Evolutionary conservation across 2,329 filamentous ascomycete species (phyloP).

Genomic region (Pseudogymnoascus sp.): DNA sequence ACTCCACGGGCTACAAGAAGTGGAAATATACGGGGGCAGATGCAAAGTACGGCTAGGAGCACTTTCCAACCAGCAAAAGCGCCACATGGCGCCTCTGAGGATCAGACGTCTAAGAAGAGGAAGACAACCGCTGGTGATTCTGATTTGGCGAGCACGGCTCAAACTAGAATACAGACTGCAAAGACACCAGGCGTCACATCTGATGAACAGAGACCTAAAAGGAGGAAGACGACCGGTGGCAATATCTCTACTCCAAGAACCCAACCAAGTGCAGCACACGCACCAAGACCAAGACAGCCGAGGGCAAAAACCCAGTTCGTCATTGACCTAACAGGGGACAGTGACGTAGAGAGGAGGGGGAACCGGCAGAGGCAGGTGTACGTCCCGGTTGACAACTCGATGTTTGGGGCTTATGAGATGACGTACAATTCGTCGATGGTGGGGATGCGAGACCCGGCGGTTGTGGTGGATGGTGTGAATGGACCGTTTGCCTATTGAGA

Average conservation of each 20-base stretch:
- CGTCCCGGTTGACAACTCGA: constrained; percentile 20
- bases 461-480: not conserved
- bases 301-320: not conserved
- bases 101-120: not conserved
- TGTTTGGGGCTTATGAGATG: constrained; percentile 17
- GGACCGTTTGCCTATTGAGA: not conserved
- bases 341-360: not conserved
- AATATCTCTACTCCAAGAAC: too few species aligned
- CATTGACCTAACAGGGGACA: not conserved
- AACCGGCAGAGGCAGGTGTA: constrained; percentile 8
- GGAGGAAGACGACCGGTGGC: not conserved
- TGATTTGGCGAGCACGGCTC: not conserved
- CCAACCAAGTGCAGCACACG: too few species aligned
- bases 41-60: not conserved
- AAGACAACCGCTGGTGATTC: not conserved
- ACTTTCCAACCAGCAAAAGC: not conserved
- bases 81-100: not conserved
- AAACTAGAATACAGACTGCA: not conserved
- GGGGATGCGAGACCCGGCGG: not conserved
- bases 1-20: too few species aligned
- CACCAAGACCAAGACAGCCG: not conserved
- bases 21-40: not conserved
- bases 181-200: not conserved
- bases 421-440: constrained; percentile 13
- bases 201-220: not conserved